Conservation (phyloP, 805 yeast species). For the Barnettozyma pratensis region DNA sequence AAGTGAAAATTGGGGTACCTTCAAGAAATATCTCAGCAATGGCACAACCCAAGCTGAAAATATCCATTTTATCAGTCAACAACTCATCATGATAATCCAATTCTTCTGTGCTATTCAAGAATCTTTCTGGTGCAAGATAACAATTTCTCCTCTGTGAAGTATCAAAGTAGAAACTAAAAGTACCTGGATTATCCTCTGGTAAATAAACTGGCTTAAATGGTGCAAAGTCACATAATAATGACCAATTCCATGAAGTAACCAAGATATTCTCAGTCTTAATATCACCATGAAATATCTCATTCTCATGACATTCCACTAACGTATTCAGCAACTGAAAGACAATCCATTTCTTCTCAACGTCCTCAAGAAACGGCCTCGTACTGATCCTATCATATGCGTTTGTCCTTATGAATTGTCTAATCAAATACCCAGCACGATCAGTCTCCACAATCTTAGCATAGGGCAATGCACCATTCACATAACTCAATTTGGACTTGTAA, state of each 20-base stretch:
- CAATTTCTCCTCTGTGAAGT: slow-evolving; percentile 83
- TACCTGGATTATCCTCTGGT: slow-evolving; percentile 92
- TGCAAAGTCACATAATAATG: slow-evolving; percentile 77
- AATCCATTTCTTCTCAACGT: slow-evolving; percentile 78
- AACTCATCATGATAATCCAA: slow-evolving; percentile 18
- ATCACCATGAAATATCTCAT: slow-evolving; percentile 78
- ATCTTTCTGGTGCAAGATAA: slow-evolving; percentile 93
- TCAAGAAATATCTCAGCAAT: slow-evolving; percentile 86
- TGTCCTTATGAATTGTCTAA: slow-evolving; percentile 74
- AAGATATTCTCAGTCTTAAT: slow-evolving; percentile 85
- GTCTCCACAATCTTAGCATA: slow-evolving; percentile 77
- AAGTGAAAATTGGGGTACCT: slow-evolving; percentile 80
- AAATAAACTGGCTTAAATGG: slow-evolving; percentile 75
- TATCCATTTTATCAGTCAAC: slow-evolving; percentile 67
- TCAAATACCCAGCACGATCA: slow-evolving; percentile 84
- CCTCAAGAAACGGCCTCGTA: slow-evolving; percentile 80
- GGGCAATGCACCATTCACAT: slow-evolving; percentile 60
- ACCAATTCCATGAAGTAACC: slow-evolving; percentile 88
- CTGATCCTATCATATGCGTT: slow-evolving; percentile 86
- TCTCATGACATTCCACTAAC: slow-evolving; percentile 56
- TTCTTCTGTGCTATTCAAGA: slow-evolving; percentile 30
- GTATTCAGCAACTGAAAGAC: slow-evolving; percentile 73
- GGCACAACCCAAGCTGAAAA: slow-evolving; percentile 80
- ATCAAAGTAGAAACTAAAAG: slow-evolving; percentile 88
- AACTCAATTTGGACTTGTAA: slow-evolving; percentile 37